phyloP scores from a whole-genome alignment of 1,284 basidiomycete species.

The Termitomyces sp. region DNA sequence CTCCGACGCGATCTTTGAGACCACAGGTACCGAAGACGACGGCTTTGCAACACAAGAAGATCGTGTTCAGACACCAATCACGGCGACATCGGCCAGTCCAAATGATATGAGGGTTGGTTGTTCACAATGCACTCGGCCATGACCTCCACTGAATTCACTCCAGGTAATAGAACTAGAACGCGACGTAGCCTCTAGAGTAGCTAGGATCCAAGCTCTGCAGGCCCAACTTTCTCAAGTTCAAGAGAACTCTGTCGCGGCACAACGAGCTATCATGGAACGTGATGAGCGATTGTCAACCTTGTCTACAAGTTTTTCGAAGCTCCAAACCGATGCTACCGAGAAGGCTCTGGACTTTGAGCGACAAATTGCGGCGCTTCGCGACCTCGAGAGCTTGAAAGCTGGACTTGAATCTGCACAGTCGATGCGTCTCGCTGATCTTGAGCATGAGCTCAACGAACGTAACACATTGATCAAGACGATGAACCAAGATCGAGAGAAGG shows the following conservation, averaged over 20 bases:
- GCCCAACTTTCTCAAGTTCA: conserved; percentile 14
- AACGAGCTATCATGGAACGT: conserved; percentile 19
- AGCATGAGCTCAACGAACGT: conserved; percentile 14
- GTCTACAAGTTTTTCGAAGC: conserved; percentile 11
- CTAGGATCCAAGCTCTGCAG: conserved; percentile 7
- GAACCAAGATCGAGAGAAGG: conserved; percentile 6
- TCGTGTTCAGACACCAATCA: neutral
- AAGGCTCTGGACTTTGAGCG: conserved; percentile 6
- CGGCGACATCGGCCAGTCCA: neutral
- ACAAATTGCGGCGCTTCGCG: conserved; percentile 11
- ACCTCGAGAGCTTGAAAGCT: conserved; percentile 16
- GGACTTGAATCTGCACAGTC: conserved; percentile 12
- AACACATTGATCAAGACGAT: conserved; percentile 7
- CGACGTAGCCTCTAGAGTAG: conserved; percentile 2
- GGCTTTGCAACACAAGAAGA: conserved; percentile 2
- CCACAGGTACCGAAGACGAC: neutral
- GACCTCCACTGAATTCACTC: neutral
- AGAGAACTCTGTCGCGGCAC: conserved; percentile 10
- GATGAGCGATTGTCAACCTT: conserved; percentile 18
- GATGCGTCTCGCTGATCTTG: conserved; percentile 4
- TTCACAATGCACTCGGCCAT: neutral
- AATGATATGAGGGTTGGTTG: conserved; percentile 1
- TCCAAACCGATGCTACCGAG: conserved; percentile 16
- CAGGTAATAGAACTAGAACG: conserved; percentile 11
- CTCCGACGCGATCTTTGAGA: conserved; percentile 7